phyloP scores from a whole-genome alignment of 768 basidiomycete species.

The Termitomyces titanicus region DNA sequence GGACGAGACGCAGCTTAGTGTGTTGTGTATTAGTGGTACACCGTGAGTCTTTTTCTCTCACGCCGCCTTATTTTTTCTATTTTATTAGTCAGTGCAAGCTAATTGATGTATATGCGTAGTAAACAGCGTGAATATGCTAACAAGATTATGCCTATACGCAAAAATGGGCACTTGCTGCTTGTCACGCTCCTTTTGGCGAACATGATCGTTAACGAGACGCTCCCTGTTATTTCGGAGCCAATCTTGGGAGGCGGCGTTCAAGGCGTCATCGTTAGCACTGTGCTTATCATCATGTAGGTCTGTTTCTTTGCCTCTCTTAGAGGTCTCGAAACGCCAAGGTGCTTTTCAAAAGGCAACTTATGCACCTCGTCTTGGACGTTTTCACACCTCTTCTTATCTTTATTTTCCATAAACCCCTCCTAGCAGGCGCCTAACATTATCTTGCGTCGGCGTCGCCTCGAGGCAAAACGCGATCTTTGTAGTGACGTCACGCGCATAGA shows the following conservation, averaged over 20 bases:
- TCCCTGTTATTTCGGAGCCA: constrained; percentile 79
- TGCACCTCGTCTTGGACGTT: neutral
- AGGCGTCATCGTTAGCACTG: constrained; percentile 79
- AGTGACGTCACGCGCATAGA: too few relatives aligned
- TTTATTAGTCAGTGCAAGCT: neutral
- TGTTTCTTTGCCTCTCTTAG: neutral
- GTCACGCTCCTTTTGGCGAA: constrained; percentile 83
- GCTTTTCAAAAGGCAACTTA: neutral
- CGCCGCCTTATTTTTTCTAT: neutral
- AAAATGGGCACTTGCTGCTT: constrained; percentile 78
- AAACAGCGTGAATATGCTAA: constrained; percentile 77
- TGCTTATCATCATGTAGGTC: constrained; percentile 83
- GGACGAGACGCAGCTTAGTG: constrained; percentile 89
- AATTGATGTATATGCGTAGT: constrained; percentile 30
- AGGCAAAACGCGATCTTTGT: too few relatives aligned
- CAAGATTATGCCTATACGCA: constrained; percentile 83
- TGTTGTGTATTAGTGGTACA: constrained; percentile 81
- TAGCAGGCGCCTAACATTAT: too few relatives aligned
- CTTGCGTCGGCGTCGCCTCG: too few relatives aligned
- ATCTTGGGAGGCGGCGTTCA: constrained; percentile 76
- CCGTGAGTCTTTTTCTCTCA: constrained; percentile 43
- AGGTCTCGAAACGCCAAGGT: too few relatives aligned
- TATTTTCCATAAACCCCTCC: too few relatives aligned
- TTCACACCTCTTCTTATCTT: neutral
- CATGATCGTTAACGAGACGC: constrained; percentile 89